Evolutionary conservation across 116 monocot species (phyloP).

Genomic region (Dioscorea cayenensis): DNA sequence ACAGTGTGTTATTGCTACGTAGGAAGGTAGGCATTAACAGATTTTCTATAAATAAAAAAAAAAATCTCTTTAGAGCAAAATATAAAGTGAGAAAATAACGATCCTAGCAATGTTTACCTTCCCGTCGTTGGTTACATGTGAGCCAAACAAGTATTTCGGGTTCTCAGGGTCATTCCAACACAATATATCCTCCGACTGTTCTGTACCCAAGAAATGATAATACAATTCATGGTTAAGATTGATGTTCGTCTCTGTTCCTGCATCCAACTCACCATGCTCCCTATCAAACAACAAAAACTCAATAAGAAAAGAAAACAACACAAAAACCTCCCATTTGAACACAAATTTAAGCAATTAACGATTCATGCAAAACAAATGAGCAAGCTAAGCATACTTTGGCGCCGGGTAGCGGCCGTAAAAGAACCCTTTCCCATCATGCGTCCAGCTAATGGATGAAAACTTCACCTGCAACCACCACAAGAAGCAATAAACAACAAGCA

Average conservation of each 20-base stretch:
- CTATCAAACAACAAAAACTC: conserved; percentile 7
- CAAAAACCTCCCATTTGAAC: not conserved
- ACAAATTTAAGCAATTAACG: not conserved
- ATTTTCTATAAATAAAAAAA: too few species aligned
- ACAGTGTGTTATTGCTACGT: too few species aligned
- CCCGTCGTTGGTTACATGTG: conserved; percentile 53
- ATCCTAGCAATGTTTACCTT: conserved; percentile 27
- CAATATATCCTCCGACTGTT: conserved; percentile 67
- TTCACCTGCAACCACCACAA: conserved; percentile 58
- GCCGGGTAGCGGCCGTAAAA: conserved; percentile 89
- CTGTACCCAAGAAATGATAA: conserved; percentile 69
- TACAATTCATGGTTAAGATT: conserved; percentile 57
- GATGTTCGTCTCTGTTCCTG: conserved; percentile 58
- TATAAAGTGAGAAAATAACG: too few species aligned
- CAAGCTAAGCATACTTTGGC: conserved; percentile 53
- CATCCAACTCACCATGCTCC: conserved; percentile 47
- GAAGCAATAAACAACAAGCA: not conserved
- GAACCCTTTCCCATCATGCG: conserved; percentile 85
- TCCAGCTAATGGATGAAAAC: conserved; percentile 82
- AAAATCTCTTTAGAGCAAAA: too few species aligned
- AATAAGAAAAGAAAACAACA: too few species aligned
- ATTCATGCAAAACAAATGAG: not conserved
- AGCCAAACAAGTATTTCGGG: conserved; percentile 35
- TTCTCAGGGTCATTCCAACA: conserved; percentile 70
- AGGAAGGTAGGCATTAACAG: too few species aligned